phyloP scores from a whole-genome alignment of 2,329 filamentous ascomycete species.

The Beauveria brongniartii region DNA sequence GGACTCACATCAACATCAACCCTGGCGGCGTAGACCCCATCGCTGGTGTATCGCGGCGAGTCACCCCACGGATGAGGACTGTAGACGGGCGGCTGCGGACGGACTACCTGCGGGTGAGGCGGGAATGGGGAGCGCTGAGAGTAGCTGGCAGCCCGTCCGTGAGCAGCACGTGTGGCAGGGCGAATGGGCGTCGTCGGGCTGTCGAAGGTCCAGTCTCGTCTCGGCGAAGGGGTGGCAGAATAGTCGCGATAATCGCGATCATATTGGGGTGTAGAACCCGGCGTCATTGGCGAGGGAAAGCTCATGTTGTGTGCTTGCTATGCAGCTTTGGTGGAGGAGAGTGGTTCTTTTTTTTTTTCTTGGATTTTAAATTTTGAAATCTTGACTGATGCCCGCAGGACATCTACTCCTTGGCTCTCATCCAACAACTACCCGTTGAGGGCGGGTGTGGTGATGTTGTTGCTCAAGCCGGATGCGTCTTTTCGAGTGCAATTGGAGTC shows the following conservation, averaged over 20 bases:
- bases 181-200: constrained; percentile 39
- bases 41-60: constrained; percentile 55
- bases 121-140: constrained; percentile 19
- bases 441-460: constrained; percentile 9
- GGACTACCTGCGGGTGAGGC: constrained; percentile 10
- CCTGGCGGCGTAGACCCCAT: constrained; percentile 50
- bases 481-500: constrained; percentile 19
- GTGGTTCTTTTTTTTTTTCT: constrained; percentile 1
- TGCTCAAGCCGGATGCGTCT: constrained; percentile 12
- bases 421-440: constrained; percentile 11
- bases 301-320: constrained; percentile 34
- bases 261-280: constrained; percentile 39
- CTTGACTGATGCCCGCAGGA: constrained; percentile 22
- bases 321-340: constrained; percentile 16
- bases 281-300: constrained; percentile 32
- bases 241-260: constrained; percentile 47
- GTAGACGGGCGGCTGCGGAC: constrained; percentile 34
- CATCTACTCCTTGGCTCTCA: constrained; percentile 18
- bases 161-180: constrained; percentile 43
- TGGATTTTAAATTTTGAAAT: neutral
- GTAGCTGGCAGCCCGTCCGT: constrained; percentile 30
- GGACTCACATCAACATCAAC: constrained; percentile 52
- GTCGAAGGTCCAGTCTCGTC: constrained; percentile 40
- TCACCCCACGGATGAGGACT: constrained; percentile 32
- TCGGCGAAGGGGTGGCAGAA: constrained; percentile 49